Evolutionary conservation across 2,329 filamentous ascomycete species (phyloP).

Genomic region (Trichoderma gracile): DNA sequence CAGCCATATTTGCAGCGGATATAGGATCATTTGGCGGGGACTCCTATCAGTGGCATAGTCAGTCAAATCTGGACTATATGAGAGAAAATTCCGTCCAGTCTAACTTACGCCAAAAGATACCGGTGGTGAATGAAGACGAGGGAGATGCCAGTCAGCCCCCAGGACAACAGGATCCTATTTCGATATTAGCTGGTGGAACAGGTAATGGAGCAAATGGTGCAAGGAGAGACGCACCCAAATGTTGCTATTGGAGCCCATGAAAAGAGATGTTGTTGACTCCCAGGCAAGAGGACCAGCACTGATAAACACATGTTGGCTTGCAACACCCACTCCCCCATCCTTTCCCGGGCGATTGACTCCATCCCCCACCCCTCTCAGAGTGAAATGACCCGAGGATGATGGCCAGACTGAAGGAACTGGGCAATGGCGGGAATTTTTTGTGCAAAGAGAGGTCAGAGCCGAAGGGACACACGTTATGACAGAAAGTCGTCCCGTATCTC

Average conservation of each 20-base stretch:
- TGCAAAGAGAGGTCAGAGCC: neutral
- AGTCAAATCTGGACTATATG: neutral
- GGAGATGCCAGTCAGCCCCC: neutral
- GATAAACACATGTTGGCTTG: slow-evolving; percentile 1
- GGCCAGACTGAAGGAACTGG: no score
- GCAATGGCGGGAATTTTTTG: neutral
- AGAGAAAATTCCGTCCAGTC: no score
- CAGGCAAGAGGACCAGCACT: neutral
- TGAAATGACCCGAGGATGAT: neutral
- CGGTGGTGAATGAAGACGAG: neutral
- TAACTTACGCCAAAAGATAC: neutral
- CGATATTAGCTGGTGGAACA: neutral
- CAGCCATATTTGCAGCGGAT: neutral
- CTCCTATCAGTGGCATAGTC: neutral
- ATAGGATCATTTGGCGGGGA: neutral
- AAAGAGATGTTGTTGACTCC: neutral
- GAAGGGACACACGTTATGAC: no score
- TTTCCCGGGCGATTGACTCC: neutral
- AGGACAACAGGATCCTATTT: slow-evolving; percentile 2
- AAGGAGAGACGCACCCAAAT: neutral
- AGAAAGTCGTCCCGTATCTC: no score
- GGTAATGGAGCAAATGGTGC: neutral
- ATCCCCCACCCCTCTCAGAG: neutral
- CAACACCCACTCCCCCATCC: neutral
- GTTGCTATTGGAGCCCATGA: neutral